Evolutionary conservation across 768 basidiomycete genomes (phyloP).

Genomic region (Leccinum aurantiacum): DNA sequence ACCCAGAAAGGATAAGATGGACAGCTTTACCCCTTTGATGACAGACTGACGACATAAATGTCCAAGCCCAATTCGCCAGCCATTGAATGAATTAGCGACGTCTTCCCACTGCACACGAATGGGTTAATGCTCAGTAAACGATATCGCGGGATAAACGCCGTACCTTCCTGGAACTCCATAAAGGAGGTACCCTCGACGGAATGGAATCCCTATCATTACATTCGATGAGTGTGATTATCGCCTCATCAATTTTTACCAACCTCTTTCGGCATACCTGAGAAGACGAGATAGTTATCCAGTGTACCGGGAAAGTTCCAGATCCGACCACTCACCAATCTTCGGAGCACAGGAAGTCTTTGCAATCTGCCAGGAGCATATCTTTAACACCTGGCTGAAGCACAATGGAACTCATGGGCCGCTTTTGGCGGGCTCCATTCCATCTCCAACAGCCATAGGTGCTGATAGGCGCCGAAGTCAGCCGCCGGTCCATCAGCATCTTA

Average conservation of each 20-base stretch:
- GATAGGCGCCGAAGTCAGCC: constrained; percentile 2
- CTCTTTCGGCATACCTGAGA: constrained; percentile 85
- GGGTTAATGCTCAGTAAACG: constrained; percentile 15
- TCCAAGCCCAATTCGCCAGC: constrained; percentile 85
- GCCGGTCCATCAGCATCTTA: not conserved
- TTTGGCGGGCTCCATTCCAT: constrained; percentile 86
- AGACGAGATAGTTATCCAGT: constrained; percentile 20
- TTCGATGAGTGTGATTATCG: constrained; percentile 22
- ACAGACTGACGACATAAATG: constrained; percentile 88
- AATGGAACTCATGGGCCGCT: constrained; percentile 90
- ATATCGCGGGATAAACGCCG: constrained; percentile 6
- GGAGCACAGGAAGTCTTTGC: constrained; percentile 79
- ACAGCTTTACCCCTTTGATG: constrained; percentile 72
- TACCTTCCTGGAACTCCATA: constrained; percentile 88
- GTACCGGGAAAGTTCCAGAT: constrained; percentile 18
- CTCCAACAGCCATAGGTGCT: constrained; percentile 79
- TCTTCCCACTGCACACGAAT: constrained; percentile 63
- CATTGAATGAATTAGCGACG: constrained; percentile 80
- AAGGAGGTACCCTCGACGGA: constrained; percentile 81
- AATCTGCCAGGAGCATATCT: constrained; percentile 87
- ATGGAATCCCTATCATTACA: constrained; percentile 67
- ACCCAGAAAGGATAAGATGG: constrained; percentile 1
- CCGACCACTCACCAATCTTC: constrained; percentile 71
- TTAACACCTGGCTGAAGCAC: constrained; percentile 87
- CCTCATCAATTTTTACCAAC: constrained; percentile 41